Evolutionary conservation across 352 stramenopile genomes (phyloP).

Genomic region (Chrysophaeum taylorii): DNA sequence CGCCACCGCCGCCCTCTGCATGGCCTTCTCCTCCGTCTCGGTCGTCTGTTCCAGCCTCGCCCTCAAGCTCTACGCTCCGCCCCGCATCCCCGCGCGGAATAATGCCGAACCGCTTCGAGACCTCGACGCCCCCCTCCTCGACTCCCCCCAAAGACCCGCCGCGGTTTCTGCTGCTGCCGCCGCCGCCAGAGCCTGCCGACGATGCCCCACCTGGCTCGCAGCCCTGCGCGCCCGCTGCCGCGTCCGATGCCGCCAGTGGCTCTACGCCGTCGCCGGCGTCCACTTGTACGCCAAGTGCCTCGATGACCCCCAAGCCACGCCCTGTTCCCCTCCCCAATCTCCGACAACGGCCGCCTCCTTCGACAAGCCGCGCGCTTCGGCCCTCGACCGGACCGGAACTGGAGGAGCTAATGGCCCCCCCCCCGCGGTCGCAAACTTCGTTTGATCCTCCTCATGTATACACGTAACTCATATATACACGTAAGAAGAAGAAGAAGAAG

Average conservation of each 20-base stretch:
- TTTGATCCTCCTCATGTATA: too few species aligned
- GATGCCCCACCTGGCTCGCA: neutral
- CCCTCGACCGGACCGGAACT: too few species aligned
- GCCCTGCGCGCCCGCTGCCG: neutral
- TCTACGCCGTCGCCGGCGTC: neutral
- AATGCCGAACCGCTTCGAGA: neutral
- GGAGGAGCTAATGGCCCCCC: too few species aligned
- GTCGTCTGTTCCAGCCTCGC: constrained; percentile 78
- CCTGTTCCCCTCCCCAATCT: too few species aligned
- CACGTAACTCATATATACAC: too few species aligned
- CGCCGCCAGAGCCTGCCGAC: neutral
- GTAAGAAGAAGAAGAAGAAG: too few species aligned
- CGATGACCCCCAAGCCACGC: too few species aligned
- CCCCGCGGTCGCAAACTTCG: too few species aligned
- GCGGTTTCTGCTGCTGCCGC: neutral
- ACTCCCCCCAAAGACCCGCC: neutral
- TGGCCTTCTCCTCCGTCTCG: constrained; percentile 88
- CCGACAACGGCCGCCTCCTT: too few species aligned
- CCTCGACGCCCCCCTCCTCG: neutral
- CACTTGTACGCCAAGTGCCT: constrained; percentile 2
- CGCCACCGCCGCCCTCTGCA: constrained; percentile 85
- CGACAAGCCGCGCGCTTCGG: too few species aligned
- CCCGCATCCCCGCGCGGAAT: neutral
- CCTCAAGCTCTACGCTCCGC: constrained; percentile 59
- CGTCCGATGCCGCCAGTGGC: neutral